Percentiles rank a stretch among this genome's conserved stretches.
Conservation (phyloP, 371 early-diverging fungal genomes). For the Mucor piriformis region DNA sequence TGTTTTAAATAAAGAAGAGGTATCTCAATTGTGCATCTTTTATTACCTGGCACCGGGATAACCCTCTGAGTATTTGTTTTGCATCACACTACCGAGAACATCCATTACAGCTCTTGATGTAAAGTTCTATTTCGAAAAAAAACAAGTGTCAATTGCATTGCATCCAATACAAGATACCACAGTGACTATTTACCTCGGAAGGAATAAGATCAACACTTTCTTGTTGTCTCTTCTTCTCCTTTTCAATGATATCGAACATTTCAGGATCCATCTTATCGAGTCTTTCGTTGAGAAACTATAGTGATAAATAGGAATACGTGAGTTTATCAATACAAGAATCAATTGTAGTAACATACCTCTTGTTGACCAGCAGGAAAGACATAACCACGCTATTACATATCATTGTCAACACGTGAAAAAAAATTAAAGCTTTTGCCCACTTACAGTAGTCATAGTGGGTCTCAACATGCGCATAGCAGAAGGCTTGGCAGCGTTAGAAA, state of each 20-base stretch:
- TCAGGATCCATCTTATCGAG: conserved; percentile 87
- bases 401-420: not conserved
- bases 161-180: not conserved
- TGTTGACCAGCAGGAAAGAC: conserved; percentile 68
- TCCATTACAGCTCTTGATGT: conserved; percentile 97
- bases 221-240: conserved; percentile 96
- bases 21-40: too few species aligned
- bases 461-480: conserved; percentile 26
- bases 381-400: conserved; percentile 51
- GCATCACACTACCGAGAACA: conserved; percentile 96
- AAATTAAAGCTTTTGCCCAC: not conserved
- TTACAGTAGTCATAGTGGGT: conserved; percentile 33
- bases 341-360: conserved; percentile 40
- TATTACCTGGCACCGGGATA: conserved; percentile 90
- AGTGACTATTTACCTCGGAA: conserved; percentile 74
- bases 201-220: conserved; percentile 95
- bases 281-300: conserved; percentile 67
- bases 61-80: conserved; percentile 99
- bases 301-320: not conserved
- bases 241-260: conserved; percentile 92
- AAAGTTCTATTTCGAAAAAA: conserved; percentile 84
- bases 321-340: not conserved
- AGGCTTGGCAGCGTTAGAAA: conserved; percentile 24
- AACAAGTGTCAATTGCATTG: too few species aligned
- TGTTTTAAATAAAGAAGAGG: not conserved